These are phyloP conservation scores for Rhizopogon hawkerae DNA, from an alignment of 1,284 basidiomycete species.

Conservation along the genomic window DNA sequence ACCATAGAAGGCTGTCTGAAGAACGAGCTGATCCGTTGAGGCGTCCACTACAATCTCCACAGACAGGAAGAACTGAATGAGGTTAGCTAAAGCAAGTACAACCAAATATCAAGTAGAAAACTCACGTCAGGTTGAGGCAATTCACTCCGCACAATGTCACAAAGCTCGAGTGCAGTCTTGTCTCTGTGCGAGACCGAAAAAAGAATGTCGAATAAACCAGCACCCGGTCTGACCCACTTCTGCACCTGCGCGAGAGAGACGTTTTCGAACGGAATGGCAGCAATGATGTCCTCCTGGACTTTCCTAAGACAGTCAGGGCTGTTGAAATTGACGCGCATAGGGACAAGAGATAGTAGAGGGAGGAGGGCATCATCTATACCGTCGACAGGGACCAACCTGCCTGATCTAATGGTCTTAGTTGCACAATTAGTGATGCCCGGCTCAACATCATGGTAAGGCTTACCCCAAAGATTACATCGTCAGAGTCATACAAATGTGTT, in stretches of 20 bases:
- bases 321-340: slow-evolving; percentile 30
- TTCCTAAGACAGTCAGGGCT: slow-evolving; percentile 22
- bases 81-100: not conserved
- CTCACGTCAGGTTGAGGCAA: slow-evolving; percentile 40
- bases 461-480: slow-evolving; percentile 40
- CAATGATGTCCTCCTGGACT: slow-evolving; percentile 34
- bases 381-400: slow-evolving; percentile 36
- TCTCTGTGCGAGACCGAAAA: slow-evolving; percentile 38
- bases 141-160: slow-evolving; percentile 30
- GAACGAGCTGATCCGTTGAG: slow-evolving; percentile 11
- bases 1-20: slow-evolving; percentile 16
- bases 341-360: slow-evolving; percentile 39
- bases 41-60: slow-evolving; percentile 36
- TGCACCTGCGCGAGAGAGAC: slow-evolving; percentile 38
- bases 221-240: slow-evolving; percentile 35
- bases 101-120: slow-evolving; percentile 4
- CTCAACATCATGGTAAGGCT: slow-evolving; percentile 14
- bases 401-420: slow-evolving; percentile 39
- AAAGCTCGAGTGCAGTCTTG: slow-evolving; percentile 16
- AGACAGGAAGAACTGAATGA: slow-evolving; percentile 35
- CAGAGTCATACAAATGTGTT: slow-evolving; percentile 17
- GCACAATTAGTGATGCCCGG: slow-evolving; percentile 2
- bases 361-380: slow-evolving; percentile 31
- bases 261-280: slow-evolving; percentile 35
- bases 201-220: slow-evolving; percentile 33